A percentile compares a stretch with the other conserved stretches of the same genome.
phyloP scores from a whole-genome alignment of 176 grass and related monocot genomes.

The Puya raimondii region DNA sequence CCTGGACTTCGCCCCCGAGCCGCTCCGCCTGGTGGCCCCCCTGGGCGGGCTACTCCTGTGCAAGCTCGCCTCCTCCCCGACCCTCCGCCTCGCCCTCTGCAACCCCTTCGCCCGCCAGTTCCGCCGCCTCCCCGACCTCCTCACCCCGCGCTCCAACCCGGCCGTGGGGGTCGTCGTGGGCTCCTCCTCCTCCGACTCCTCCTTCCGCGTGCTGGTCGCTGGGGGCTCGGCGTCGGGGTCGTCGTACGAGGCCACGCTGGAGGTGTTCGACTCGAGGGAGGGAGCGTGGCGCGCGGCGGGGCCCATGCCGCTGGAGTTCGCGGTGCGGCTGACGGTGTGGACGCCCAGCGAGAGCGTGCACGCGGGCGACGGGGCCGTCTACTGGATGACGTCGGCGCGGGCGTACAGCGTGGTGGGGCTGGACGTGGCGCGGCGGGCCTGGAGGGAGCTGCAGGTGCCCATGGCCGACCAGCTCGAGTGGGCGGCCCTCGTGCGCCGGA shows the following conservation, averaged over 20 bases:
- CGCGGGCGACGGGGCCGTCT: slow-evolving; percentile 21
- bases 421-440: slow-evolving; percentile 24
- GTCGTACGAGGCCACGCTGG: slow-evolving; percentile 28
- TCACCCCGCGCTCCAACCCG: slow-evolving; percentile 24
- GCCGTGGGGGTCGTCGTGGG: slow-evolving; percentile 22
- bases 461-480: slow-evolving; percentile 33
- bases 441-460: slow-evolving; percentile 35
- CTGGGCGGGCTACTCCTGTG: slow-evolving; percentile 23
- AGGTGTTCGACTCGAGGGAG: slow-evolving; percentile 24
- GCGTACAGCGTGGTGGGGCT: slow-evolving; percentile 38
- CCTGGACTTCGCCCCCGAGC: slow-evolving; percentile 18
- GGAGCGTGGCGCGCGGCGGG: slow-evolving; percentile 19
- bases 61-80: slow-evolving; percentile 11
- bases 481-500: slow-evolving; percentile 26
- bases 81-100: slow-evolving; percentile 23
- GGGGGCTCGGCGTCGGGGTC: slow-evolving; percentile 18
- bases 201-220: slow-evolving; percentile 28
- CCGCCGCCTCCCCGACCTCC: slow-evolving; percentile 15
- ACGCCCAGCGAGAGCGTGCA: slow-evolving; percentile 37
- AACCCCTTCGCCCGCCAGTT: slow-evolving; percentile 37
- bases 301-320: slow-evolving; percentile 33
- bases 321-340: slow-evolving; percentile 42
- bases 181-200: neutral
- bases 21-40: slow-evolving; percentile 25
- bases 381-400: slow-evolving; percentile 42